Conservation (phyloP, 345 rosid genomes). For the Hypericum perforatum region DNA sequence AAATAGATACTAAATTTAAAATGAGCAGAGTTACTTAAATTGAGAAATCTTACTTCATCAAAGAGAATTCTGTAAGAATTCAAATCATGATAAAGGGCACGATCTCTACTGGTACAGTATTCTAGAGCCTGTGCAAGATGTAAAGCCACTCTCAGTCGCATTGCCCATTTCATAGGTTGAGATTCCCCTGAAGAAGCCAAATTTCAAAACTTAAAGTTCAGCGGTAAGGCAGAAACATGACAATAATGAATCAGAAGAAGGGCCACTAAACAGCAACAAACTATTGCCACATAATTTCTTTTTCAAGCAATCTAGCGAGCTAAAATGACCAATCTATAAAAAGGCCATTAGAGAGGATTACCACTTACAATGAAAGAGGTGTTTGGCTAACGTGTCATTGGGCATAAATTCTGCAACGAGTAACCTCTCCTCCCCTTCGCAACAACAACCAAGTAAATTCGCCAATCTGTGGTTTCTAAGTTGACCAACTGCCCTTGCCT, state of each 20-base stretch:
- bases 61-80: conserved; percentile 4
- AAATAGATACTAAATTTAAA: not conserved
- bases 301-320: no score
- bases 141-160: conserved; percentile 2
- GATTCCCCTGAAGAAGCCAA: not conserved
- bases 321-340: no score
- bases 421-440: conserved; percentile 40
- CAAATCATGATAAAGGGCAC: conserved; percentile 6
- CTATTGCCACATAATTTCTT: not conserved
- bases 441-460: conserved; percentile 39
- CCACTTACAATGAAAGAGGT: conserved; percentile 39
- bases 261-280: not conserved
- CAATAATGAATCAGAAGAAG: not conserved
- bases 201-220: not conserved
- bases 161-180: conserved; percentile 6
- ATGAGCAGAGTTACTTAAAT: not conserved
- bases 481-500: conserved; percentile 39
- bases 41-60: conserved; percentile 3
- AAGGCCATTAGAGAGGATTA: not conserved
- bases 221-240: not conserved
- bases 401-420: conserved; percentile 39
- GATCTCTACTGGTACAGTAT: conserved; percentile 2
- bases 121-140: conserved; percentile 1
- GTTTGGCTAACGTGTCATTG: conserved; percentile 40
- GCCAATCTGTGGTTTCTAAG: conserved; percentile 36